These are phyloP conservation scores for Boletus huronensis DNA, from an alignment of 768 basidiomycete genomes.

Conservation along the genomic window DNA sequence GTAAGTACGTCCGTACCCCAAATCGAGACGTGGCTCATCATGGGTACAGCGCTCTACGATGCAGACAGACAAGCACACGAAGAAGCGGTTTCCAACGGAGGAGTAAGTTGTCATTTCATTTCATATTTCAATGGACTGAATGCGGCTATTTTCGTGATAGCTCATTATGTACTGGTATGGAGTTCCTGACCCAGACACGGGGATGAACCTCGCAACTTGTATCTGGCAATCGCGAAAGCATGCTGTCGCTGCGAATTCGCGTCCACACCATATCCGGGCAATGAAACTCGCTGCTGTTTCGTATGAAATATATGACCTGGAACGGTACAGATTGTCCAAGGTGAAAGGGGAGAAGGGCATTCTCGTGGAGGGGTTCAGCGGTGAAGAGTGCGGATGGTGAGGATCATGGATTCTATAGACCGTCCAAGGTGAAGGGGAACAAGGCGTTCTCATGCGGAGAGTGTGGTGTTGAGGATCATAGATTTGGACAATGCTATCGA, in stretches of 20 bases:
- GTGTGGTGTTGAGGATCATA: neutral
- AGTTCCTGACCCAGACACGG: constrained; percentile 66
- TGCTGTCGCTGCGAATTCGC: constrained; percentile 74
- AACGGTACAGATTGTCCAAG: constrained; percentile 74
- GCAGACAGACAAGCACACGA: constrained; percentile 88
- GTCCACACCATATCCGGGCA: constrained; percentile 78
- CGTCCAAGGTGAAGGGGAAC: neutral
- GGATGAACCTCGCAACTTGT: constrained; percentile 91
- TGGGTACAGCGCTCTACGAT: constrained; percentile 67
- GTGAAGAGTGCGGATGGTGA: constrained; percentile 73
- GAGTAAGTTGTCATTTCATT: constrained; percentile 45
- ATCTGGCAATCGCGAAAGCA: constrained; percentile 90
- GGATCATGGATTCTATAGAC: neutral
- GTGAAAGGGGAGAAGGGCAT: constrained; percentile 53
- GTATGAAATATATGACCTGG: constrained; percentile 77
- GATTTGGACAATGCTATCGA: neutral
- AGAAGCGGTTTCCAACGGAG: constrained; percentile 86
- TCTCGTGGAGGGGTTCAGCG: constrained; percentile 54
- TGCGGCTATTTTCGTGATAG: constrained; percentile 30
- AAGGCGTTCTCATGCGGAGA: neutral
- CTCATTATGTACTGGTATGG: constrained; percentile 96
- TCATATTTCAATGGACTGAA: constrained; percentile 4
- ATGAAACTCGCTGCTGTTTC: constrained; percentile 74
- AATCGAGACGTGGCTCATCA: constrained; percentile 1
- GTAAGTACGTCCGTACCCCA: constrained; percentile 39